Evolutionary conservation across 352 stramenopile genomes (phyloP), one percentile per base, ranked within the genome.

Genomic region (Globisporangium lucens): DNA sequence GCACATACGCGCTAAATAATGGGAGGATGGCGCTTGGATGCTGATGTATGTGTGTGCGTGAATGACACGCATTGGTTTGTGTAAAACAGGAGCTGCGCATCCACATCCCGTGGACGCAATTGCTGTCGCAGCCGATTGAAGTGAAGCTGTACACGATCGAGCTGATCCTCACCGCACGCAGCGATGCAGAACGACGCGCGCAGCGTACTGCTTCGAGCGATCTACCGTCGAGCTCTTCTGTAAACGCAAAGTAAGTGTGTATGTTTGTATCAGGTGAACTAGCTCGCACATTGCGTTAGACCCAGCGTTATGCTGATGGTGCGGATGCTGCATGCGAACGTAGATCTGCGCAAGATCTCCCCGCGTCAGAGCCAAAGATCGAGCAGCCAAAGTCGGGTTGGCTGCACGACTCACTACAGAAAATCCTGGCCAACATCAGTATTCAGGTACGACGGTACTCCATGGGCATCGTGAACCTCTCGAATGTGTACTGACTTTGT

Each of bases 71-170:
- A 8, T 9, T 33, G 9, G 20, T 61, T 12, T 33, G 30, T 30
- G 20, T 49, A 20, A 47, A 47, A 35, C 55, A 91, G 83, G 88
- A 96, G 60, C 79, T 96, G 59, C 86, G 87, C 36, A 94, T 96
- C 66, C 88, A 94, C 68, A 96, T 96, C 68, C 88, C 88, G 41
- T 96, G 88, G 88, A 94, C 86, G n/a, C 86, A 94, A 46, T 52
- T 96, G 66, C 71, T 96, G 22, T 94, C 86, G 3, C 88, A 96
- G 67, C 81, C 88, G 15, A 96, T 94, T 51, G 88, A 94, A 63
- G 81, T 96, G 57, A 96, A 96, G 62, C 75, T 96, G 55, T 96
- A 94, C 73, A 96, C 88, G 33, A 83, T 94, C n/a, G 88, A 96
- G 60, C 75, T 96, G 35, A 96, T 96, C 63, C 68, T 96, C 4